Base-by-base conservation (phyloP, 2,329 filamentous ascomycete genomes). In the Fusarium redolens region DNA sequence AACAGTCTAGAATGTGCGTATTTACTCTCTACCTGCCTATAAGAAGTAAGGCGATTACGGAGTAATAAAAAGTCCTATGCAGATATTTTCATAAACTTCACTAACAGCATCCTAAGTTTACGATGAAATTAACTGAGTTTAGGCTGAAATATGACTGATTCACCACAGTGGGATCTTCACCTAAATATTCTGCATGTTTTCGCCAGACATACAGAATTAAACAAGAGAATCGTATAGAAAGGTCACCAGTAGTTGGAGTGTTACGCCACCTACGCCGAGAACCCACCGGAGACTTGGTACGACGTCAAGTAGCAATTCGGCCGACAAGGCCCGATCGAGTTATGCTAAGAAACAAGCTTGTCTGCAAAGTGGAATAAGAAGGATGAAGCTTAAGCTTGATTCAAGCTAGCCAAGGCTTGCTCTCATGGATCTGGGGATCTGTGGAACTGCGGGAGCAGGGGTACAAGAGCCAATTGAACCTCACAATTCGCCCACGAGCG, bases 301-400 rank as follows among this genome's bases (percentile, higher is more conserved):
- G 25, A 63, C 61, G 22, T 60, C 59, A 69, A 51, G 37, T 45
- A 62, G 38, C 18, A 67, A 71, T 57, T 68, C 59, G 63, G 61
- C 47, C 72, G 61, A 66, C 62, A 58, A 44, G 61, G 18, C 64
- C 69, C 58, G 51, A 77, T 76, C 56, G 45, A 68, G 58, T 71
- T 56, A 61, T 60, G 63, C 48, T 69, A 66, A 68, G 65, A 67
- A 73, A 72, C 75, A 77, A 76, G 74, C 69, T 72, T 75, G 72
- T 68, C 40, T 64, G 54, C 28, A 38, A 51, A 50, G 50, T 68
- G 50, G 64, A 54, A 50, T 41, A 22, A 37, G 31, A 41, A 47
- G 17, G n/a, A 61, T 41, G 48, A 66, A 67, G 38, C 44, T 67
- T 63, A 70, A 74, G 68, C 70, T 64, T 72, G 68, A 65, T 52